Conservation (phyloP, 768 basidiomycete species). For the Russula earlei region DNA sequence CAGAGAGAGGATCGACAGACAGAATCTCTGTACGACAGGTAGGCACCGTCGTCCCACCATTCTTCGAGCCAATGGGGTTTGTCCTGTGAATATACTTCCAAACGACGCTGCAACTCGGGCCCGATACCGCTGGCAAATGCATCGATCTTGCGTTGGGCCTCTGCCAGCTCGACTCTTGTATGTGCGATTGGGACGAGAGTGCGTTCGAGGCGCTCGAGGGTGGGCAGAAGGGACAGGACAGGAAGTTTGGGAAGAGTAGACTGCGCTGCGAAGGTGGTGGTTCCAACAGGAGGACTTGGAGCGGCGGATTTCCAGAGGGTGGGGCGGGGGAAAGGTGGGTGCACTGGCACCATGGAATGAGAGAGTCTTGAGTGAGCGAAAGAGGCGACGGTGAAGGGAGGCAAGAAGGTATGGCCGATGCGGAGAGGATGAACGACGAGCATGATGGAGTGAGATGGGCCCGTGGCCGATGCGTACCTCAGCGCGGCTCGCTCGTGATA, state of each 20-base stretch:
- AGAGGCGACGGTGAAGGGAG: not conserved
- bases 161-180: conserved; percentile 45
- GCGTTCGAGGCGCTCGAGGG: conserved; percentile 58
- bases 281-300: conserved; percentile 39
- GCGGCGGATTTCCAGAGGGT: conserved; percentile 64
- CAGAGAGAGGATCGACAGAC: conserved; percentile 32
- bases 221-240: conserved; percentile 57
- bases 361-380: not conserved
- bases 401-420: not conserved
- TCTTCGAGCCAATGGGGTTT: conserved; percentile 78
- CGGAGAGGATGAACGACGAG: not conserved
- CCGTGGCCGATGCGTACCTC: no score
- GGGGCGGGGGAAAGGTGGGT: conserved; percentile 31
- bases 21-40: conserved; percentile 79
- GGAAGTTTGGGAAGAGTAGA: conserved; percentile 60
- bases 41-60: conserved; percentile 89
- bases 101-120: conserved; percentile 50
- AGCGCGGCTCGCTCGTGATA: not conserved
- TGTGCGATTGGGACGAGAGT: conserved; percentile 68
- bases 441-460: not conserved
- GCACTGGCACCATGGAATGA: conserved; percentile 1
- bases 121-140: conserved; percentile 40
- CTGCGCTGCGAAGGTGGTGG: conserved; percentile 61
- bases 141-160: conserved; percentile 54
- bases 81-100: conserved; percentile 46